Percentiles rank a stretch among this genome's conserved stretches.
These are phyloP conservation scores for Alternaria sp. DNA, from an alignment of 2,329 filamentous ascomycete species.

Conservation along the genomic window DNA sequence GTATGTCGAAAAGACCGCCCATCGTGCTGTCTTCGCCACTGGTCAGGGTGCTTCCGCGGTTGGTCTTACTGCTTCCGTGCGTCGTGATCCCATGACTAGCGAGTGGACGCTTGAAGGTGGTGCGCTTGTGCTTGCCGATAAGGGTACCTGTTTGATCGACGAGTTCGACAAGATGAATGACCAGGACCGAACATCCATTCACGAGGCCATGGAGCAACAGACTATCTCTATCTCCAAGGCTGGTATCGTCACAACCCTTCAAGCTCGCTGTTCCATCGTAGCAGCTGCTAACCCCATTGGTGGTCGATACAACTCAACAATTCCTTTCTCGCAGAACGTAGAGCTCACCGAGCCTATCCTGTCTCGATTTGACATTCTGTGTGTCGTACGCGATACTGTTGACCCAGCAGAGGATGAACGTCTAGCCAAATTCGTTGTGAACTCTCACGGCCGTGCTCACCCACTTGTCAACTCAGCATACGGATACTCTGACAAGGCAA, in stretches of 20 bases:
- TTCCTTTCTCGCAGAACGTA: constrained; percentile 95
- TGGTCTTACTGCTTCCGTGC: constrained; percentile 95
- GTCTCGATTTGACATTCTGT: constrained; percentile 97
- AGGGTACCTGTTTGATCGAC: constrained; percentile 94
- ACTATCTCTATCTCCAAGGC: constrained; percentile 99
- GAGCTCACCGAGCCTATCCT: constrained; percentile 96
- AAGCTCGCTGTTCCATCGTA: constrained; percentile 94
- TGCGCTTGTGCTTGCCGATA: constrained; percentile 91
- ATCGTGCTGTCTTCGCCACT: constrained; percentile 95
- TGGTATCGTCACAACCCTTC: constrained; percentile 95
- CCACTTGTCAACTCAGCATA: constrained; percentile 58
- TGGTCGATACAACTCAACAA: constrained; percentile 94
- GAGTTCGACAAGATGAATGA: constrained; percentile 99
- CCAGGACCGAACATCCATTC: constrained; percentile 95
- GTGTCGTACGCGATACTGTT: constrained; percentile 93
- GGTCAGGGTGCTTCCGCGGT: constrained; percentile 97
- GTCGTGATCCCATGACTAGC: constrained; percentile 90
- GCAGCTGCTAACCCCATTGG: constrained; percentile 96
- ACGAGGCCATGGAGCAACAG: constrained; percentile 99
- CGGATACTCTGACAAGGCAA: constrained; percentile 33
- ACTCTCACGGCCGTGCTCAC: constrained; percentile 90
- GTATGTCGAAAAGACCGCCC: constrained; percentile 96
- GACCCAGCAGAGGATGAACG: constrained; percentile 92
- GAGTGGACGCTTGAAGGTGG: constrained; percentile 98
- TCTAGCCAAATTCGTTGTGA: constrained; percentile 91